Base-by-base conservation (phyloP, 2,329 filamentous ascomycete species). In the Cryphonectria nitschkei region DNA sequence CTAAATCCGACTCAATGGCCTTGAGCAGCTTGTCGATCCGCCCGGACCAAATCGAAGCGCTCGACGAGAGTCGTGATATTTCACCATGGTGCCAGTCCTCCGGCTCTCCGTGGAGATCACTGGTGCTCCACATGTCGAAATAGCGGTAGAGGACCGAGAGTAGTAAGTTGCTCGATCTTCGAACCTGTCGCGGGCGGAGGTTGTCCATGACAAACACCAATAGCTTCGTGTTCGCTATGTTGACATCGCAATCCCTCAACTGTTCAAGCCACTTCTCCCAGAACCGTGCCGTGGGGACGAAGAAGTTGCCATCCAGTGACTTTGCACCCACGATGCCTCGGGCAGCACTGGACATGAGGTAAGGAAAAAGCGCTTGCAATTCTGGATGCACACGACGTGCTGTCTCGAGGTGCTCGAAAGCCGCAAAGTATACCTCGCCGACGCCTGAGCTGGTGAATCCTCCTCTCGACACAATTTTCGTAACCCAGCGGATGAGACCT, bases 41-140 rank as follows among this genome's bases (percentile, higher is more conserved):
- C 37, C 71, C 69, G 64, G 52, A 61, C 71, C 71, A 73, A 11
- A 68, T 50, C 7, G 50, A 50, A 39, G 71, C 69, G 63, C 64
- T n/a, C 4, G 46, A 50, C 1, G 54, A 65, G 2, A 52, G 3
- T 34, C 61, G 26, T 8, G 69, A 54, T 34, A 63, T 62, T 32
- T 65, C 66, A n/a, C 26, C 7, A 34, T 34, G 58, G 29, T 52
- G 3, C 26, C 58, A 68, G 34, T 56, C 19, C 37, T 65, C 14
- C 43, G 71, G 41, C 43, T 54, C 56, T 22, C 71, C 71, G 37
- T 71, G 71, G 11, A 69, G n/a, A 39, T 62, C 68, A 11, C 29
- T 19, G 22, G 34, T 69, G 39, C 41, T 58, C 71, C 71, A 73
- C 37, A 73, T 41, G 39, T 32, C 65, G 63, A 73, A 71, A 34